Conservation (phyloP, 257 asterid genomes). For the Petrea volubilis region DNA sequence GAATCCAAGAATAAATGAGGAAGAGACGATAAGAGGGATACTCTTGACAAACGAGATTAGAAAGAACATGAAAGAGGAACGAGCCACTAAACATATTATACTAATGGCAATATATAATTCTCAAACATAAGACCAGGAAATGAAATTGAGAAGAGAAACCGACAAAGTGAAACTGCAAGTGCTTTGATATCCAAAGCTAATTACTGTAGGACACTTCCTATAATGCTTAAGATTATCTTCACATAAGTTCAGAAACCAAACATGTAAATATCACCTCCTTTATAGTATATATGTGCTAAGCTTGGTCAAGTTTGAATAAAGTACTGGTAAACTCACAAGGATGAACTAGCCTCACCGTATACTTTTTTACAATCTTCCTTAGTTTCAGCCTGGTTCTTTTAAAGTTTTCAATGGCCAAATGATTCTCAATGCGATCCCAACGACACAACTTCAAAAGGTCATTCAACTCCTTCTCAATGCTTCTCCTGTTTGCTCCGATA, state of each 20-base stretch:
- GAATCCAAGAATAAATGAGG: not conserved
- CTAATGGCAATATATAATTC: not conserved
- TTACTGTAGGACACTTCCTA: not conserved
- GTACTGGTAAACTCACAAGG: not conserved
- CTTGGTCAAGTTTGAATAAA: not conserved
- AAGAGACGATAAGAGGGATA: not conserved
- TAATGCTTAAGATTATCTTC: not conserved
- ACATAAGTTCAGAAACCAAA: slow-evolving; percentile 2
- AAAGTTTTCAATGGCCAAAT: slow-evolving; percentile 60
- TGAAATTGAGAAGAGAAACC: not conserved
- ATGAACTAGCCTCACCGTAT: slow-evolving; percentile 52
- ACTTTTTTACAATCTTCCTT: slow-evolving; percentile 71
- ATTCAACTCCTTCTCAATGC: slow-evolving; percentile 73
- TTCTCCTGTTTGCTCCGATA: slow-evolving; percentile 51
- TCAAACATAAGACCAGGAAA: not conserved
- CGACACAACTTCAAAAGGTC: slow-evolving; percentile 70
- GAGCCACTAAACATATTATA: not conserved
- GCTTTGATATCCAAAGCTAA: not conserved
- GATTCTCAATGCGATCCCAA: slow-evolving; percentile 70
- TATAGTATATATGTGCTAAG: not conserved
- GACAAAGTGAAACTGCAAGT: not conserved
- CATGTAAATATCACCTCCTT: not conserved
- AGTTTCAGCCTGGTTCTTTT: slow-evolving; percentile 74
- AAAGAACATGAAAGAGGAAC: not conserved
- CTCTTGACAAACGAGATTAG: not conserved